Evolutionary conservation across 352 stramenopile genomes (phyloP), one percentile per base, ranked within the genome.

Genomic region (Pythium brachiatum): DNA sequence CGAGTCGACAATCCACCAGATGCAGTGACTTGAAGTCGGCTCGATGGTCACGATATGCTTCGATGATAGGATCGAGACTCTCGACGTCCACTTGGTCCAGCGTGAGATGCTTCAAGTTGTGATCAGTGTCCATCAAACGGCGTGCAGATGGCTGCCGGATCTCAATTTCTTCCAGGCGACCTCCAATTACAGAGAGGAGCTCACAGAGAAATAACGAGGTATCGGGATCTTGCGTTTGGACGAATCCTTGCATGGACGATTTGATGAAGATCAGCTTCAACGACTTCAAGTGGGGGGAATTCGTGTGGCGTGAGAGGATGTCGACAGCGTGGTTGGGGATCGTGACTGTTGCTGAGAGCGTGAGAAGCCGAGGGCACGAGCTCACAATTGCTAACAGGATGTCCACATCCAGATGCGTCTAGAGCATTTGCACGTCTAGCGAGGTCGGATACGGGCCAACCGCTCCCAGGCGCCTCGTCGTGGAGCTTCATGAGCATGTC

Each of bases 81-180:
- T 9, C 31, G 16, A 66, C 44, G 11, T 66, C 51, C 12, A 66
- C 18, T 34, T 29, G 15, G 15, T 39, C 29, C 3, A 66, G 59
- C 11, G 53, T 66, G 29, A 66, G 41, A 27, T 56, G 51, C 15
- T 39, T 56, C 20, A 66, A 21, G 27, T 41, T 51, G 1, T 12
- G 13, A 21, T 50, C 53, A 11, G 36, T 54, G 27, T 12, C 12
- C 5, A 43, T 44, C 8, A 66, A 56, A 20, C 46, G 29, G 2
- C 52, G 20, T 15, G n/a, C n/a, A n/a, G 20, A 7, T 23, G 34
- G 13, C 2, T 32, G 32, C 2, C 20, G 21, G 25, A 66, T 8
- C 11, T 66, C 39, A 6, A 66, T 8, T 9, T 20, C 4, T 44
- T 44, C 36, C 15, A 44, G 13, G 3, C 13, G 36, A 13, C 36